Conservation (phyloP, 768 basidiomycete species). For the Tricholoma matsutake region DNA sequence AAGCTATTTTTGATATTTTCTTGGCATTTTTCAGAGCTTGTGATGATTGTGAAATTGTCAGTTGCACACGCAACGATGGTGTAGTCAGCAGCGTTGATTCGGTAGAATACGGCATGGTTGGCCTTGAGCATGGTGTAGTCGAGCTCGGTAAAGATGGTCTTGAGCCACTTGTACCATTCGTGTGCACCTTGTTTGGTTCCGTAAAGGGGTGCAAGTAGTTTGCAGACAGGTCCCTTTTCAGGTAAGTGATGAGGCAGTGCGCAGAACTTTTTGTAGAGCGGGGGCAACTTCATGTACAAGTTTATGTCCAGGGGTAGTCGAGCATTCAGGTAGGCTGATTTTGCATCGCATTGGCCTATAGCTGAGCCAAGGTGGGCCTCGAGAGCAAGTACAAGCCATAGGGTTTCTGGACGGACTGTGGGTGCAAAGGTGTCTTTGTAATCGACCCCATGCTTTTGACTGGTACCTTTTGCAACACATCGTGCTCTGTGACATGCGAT, state of each 20-base stretch:
- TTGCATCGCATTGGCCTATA: constrained; percentile 6
- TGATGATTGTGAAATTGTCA: too few relatives aligned
- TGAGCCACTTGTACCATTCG: too few relatives aligned
- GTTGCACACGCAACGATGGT: too few relatives aligned
- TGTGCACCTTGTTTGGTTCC: too few relatives aligned
- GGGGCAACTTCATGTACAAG: not conserved
- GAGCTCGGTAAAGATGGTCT: too few relatives aligned
- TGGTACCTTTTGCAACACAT: too few relatives aligned
- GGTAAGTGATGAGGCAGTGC: not conserved
- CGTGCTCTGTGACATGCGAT: not conserved
- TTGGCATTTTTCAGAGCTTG: too few relatives aligned
- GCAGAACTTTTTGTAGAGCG: not conserved
- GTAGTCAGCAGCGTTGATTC: too few relatives aligned
- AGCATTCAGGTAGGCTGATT: constrained; percentile 21
- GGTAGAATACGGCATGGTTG: too few relatives aligned
- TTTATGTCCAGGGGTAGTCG: constrained; percentile 16
- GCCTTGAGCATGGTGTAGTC: too few relatives aligned
- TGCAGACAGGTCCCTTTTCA: not conserved
- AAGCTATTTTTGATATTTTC: too few relatives aligned
- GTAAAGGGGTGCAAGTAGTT: not conserved
- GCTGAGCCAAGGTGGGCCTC: constrained; percentile 3
- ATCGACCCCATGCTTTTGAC: constrained; percentile 26
- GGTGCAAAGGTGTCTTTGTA: constrained; percentile 27
- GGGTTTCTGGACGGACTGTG: constrained; percentile 17
- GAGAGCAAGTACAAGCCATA: constrained; percentile 18